Percentiles rank a stretch among this genome's conserved stretches.
These are phyloP conservation scores for Glycyrrhiza uralensis DNA, from an alignment of 306 rosid genomes.

Conservation along the genomic window DNA sequence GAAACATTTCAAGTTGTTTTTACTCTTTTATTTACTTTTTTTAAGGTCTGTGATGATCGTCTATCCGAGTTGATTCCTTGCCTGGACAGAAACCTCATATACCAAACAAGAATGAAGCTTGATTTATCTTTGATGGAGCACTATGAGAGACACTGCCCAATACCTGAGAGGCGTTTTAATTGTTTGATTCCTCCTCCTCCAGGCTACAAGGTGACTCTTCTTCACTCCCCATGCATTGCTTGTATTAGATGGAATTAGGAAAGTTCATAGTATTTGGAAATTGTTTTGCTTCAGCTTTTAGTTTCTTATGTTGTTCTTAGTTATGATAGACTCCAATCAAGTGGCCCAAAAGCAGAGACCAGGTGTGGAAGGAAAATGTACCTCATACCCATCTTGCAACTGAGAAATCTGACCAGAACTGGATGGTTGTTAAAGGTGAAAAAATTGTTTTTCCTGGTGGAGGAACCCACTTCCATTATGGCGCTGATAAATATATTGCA, in stretches of 20 bases:
- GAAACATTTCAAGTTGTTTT: background rate
- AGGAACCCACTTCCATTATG: conserved; percentile 82
- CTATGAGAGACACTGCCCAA: conserved; percentile 77
- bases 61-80: conserved; percentile 80
- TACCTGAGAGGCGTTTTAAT: conserved; percentile 62
- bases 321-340: conserved; percentile 58
- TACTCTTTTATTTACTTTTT: background rate
- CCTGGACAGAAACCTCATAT: conserved; percentile 72
- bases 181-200: conserved; percentile 86
- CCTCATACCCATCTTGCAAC: conserved; percentile 86
- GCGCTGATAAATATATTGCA: conserved; percentile 80
- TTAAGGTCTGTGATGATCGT: conserved; percentile 75
- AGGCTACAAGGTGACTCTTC: conserved; percentile 62
- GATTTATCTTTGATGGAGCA: conserved; percentile 76
- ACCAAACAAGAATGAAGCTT: conserved; percentile 72
- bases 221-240: too few relatives aligned
- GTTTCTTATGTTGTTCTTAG: conserved; percentile 14
- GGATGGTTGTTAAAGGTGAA: conserved; percentile 75
- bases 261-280: too few relatives aligned
- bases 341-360: conserved; percentile 89
- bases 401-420: conserved; percentile 76
- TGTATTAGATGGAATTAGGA: too few relatives aligned
- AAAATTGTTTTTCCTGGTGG: conserved; percentile 73
- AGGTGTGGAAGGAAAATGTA: conserved; percentile 79
- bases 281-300: background rate